Evolutionary conservation across 164 flowering plant species (phyloP), one percentile per base, ranked within the genome.

Genomic region (Houttuynia cordata): DNA sequence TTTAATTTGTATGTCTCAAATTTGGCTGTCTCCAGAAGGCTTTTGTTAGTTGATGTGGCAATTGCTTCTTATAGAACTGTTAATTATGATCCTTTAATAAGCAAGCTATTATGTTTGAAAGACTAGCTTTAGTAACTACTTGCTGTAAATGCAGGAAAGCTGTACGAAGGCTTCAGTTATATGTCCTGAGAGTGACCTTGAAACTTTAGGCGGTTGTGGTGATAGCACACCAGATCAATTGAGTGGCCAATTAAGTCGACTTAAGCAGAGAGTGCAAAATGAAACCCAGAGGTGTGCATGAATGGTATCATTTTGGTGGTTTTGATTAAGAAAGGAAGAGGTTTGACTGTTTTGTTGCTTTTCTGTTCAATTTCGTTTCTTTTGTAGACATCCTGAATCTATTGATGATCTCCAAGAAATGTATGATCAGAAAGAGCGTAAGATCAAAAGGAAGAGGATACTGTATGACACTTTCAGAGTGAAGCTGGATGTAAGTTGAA

Each of bases 141-240:
- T 45, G 17, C 49, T 45, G 49, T 17, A 45, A 12, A 45, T 74
- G 62, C 78, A 94, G 99, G 93, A 81, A 59, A 77, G 65, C 65
- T 70, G 59, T 65, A 65, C 66, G 67, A 94, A 94, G 76, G 96
- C 96, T 57, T 85, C 97, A 49, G 78, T 79, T 24, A 80, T 94
- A 49, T 91, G 96, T 74, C 82, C 83, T 59, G 95, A 88, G 75
- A 81, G 79, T 79, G 99, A 86, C 65, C 52, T 88, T 67, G 82
- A 88, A 72, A 82, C 80, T 73, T 65, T 86, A 64, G 94, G 86
- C 56, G 88, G 81, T 61, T 73, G 77, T 66, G 70, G 70, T 62
- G 87, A 72, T 24, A 76, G 76, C 63, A 80, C 82, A 15, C 84
- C 84, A 10, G 96, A 86, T 67, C 82, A 94, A 68, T 80, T 94